Base-by-base conservation (phyloP, 2,329 filamentous ascomycete species). In the Nemania abortiva region DNA sequence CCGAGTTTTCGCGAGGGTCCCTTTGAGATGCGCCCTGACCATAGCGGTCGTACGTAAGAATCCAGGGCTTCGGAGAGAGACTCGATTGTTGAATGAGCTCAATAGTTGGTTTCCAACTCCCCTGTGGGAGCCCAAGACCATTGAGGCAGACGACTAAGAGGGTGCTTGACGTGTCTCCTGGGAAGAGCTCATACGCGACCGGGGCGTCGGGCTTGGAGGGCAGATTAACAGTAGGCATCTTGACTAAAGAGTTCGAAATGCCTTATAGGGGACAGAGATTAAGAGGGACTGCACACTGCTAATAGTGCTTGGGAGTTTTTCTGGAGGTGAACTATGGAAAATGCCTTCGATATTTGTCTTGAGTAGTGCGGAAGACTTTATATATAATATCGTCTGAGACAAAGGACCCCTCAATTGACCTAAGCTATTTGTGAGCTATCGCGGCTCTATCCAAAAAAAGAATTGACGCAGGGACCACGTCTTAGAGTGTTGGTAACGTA, bases 1-100 rank as follows among this genome's bases (percentile, higher is more conserved):
- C 63, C 73, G 65, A 73, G 45, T 49, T 71, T 62, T 78, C 77
- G 11, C 75, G 67, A 69, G 73, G 73, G 39, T 74, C 71, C 63
- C 66, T 67, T n/a, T 72, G 29, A 39, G 72, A 73, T 13, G 65
- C 64, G 42, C 73, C 73, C 42, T 73, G 73, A 9, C 73, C 73
- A 42, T 72, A 74, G 39, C 73, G 75, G 62, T 80, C 78, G 49
- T 79, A 80, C 1, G 77, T 79, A 13, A 80, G 65, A 18, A 80
- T 75, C 61, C 75, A 73, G 47, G 78, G 76, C 55, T 69, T 70
- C 3, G 71, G 70, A 15, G 63, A 60, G 24, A 72, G 1, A 4
- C 5, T 56, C 0, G 54, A 60, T 42, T 65, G 58, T 45, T 62
- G 68, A 20, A 79, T 45, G 15, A 74, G 64, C 29, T 75, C 70